Conservation (phyloP, 2,329 filamentous ascomycete genomes). For the Paecilomyces fulvus region DNA sequence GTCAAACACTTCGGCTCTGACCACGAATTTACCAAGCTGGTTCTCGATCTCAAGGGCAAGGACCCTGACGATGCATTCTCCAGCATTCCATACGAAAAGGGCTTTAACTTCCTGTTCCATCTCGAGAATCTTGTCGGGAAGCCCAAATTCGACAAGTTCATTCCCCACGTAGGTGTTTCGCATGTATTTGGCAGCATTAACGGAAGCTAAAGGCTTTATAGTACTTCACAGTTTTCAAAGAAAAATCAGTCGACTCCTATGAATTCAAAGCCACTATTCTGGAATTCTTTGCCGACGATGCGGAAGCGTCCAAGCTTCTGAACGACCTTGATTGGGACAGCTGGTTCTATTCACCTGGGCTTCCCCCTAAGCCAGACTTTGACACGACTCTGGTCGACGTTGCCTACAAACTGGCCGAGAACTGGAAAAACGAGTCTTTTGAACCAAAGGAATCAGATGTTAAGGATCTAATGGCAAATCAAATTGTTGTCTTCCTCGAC, state of each 20-base stretch:
- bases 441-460: slow-evolving; percentile 62
- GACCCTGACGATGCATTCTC: slow-evolving; percentile 96
- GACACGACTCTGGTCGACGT: slow-evolving; percentile 79
- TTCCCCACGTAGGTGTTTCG: slow-evolving; percentile 55
- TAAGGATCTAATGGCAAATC: slow-evolving; percentile 68
- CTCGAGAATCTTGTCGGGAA: slow-evolving; percentile 79
- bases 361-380: slow-evolving; percentile 84
- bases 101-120: slow-evolving; percentile 87
- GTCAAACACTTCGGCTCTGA: slow-evolving; percentile 70
- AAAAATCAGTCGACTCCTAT: slow-evolving; percentile 82
- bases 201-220: slow-evolving; percentile 13
- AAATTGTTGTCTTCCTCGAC: slow-evolving; percentile 86
- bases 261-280: slow-evolving; percentile 87
- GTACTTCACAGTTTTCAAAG: slow-evolving; percentile 80
- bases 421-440: slow-evolving; percentile 61
- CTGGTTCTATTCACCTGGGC: slow-evolving; percentile 79
- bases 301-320: slow-evolving; percentile 52
- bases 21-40: slow-evolving; percentile 87
- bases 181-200: neutral
- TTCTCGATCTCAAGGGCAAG: slow-evolving; percentile 77
- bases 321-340: slow-evolving; percentile 77
- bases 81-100: slow-evolving; percentile 89
- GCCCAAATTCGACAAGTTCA: slow-evolving; percentile 88
- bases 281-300: slow-evolving; percentile 69
- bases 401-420: slow-evolving; percentile 72